Conservation (phyloP, 2,329 filamentous ascomycete genomes). For the Ploettnerulaceae sp. region DNA sequence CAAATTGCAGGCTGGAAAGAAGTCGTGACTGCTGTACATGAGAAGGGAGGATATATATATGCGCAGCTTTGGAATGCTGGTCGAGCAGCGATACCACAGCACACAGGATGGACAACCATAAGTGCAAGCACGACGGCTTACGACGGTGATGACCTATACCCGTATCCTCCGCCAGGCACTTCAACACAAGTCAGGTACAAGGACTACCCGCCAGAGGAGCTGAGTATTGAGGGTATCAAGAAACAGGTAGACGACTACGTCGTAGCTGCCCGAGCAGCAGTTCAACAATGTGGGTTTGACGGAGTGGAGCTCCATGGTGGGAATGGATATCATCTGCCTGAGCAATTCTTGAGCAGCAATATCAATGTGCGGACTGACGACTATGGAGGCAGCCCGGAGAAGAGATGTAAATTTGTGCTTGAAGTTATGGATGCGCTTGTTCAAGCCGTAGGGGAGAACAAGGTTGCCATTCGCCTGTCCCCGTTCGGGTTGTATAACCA, state of each 20-base stretch:
- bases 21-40: conserved; percentile 54
- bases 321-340: conserved; percentile 50
- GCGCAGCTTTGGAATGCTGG: conserved; percentile 58
- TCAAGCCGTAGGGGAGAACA: conserved; percentile 46
- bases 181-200: conserved; percentile 37
- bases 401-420: conserved; percentile 46
- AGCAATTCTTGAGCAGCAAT: conserved; percentile 52
- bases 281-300: conserved; percentile 51
- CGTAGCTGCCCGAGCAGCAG: conserved; percentile 41
- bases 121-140: conserved; percentile 41
- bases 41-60: conserved; percentile 53
- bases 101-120: conserved; percentile 37
- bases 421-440: conserved; percentile 48
- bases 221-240: conserved; percentile 36
- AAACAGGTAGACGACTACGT: conserved; percentile 40
- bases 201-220: conserved; percentile 35
- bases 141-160: conserved; percentile 40
- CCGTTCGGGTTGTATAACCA: conserved; percentile 55
- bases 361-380: conserved; percentile 50
- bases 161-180: conserved; percentile 37
- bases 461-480: conserved; percentile 52
- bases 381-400: conserved; percentile 46
- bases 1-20: conserved; percentile 53
- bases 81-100: conserved; percentile 39
- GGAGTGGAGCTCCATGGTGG: conserved; percentile 41